Evolutionary conservation across 345 rosid genomes (phyloP).

Genomic region (Dovyalis caffra): DNA sequence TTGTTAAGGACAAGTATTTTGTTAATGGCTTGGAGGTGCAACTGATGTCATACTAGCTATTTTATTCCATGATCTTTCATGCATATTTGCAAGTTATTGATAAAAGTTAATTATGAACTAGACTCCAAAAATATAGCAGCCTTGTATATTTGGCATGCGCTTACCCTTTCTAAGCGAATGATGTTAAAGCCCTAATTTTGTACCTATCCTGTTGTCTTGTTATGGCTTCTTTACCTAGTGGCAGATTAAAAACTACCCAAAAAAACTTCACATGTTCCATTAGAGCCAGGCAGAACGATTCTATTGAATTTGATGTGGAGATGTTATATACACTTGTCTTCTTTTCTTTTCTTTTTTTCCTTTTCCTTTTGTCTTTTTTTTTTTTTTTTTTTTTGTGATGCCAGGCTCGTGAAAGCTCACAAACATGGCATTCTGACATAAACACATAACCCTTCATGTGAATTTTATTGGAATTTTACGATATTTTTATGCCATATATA

Average conservation of each 20-base stretch:
- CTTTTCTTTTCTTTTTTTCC: too few species aligned
- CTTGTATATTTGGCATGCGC: not conserved
- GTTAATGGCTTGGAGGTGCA: not conserved
- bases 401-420: not conserved
- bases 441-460: not conserved
- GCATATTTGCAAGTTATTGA: constrained; percentile 12
- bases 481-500: not conserved
- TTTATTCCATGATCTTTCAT: constrained; percentile 14
- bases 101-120: not conserved
- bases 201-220: not conserved
- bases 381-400: not conserved
- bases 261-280: constrained; percentile 7
- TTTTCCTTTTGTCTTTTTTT: not conserved
- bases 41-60: not conserved
- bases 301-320: not conserved
- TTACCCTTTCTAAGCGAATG: constrained; percentile 2
- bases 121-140: not conserved
- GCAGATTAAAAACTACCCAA: not conserved
- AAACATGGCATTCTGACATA: not conserved
- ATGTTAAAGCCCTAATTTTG: not conserved
- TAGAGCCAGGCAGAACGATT: not conserved
- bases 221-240: not conserved
- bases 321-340: not conserved
- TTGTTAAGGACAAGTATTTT: not conserved
- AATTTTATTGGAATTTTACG: not conserved